Evolutionary conservation across 768 basidiomycete genomes (phyloP).

Genomic region (Coprinopsis sp.): DNA sequence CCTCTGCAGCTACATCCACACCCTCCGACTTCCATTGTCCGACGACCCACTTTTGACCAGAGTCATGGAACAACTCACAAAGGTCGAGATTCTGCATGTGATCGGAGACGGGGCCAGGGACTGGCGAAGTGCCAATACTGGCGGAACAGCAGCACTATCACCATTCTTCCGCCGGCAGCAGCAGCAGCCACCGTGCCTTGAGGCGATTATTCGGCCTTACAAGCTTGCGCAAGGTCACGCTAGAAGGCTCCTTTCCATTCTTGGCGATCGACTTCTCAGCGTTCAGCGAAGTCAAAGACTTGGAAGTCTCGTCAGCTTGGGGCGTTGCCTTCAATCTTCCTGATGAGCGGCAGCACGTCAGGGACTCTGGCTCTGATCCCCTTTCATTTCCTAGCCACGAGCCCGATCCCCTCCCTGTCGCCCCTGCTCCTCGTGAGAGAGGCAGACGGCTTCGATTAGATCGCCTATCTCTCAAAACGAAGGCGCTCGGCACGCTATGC

Average conservation of each 20-base stretch:
- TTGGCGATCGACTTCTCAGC: background rate
- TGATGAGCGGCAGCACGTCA: background rate
- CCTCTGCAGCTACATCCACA: conserved; percentile 1
- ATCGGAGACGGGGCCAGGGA: conserved; percentile 3
- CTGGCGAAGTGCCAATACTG: background rate
- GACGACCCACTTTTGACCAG: background rate
- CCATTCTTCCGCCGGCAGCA: background rate
- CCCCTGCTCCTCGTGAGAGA: no score
- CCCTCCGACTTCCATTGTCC: background rate
- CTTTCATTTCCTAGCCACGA: background rate
- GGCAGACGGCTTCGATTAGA: no score
- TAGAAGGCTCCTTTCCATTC: conserved; percentile 7
- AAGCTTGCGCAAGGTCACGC: conserved; percentile 6
- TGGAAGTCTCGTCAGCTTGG: conserved; percentile 6
- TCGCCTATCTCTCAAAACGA: background rate
- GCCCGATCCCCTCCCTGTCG: no score
- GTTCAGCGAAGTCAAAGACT: conserved; percentile 2
- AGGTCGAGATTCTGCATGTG: conserved; percentile 3
- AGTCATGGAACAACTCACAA: background rate
- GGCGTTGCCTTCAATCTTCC: background rate
- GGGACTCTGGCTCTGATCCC: background rate
- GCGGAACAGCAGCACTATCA: background rate
- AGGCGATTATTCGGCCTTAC: background rate
- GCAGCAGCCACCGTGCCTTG: background rate
- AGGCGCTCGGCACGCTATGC: background rate